Conservation (phyloP, 2,329 filamentous ascomycete genomes). For the Sordariomycetes sp. region DNA sequence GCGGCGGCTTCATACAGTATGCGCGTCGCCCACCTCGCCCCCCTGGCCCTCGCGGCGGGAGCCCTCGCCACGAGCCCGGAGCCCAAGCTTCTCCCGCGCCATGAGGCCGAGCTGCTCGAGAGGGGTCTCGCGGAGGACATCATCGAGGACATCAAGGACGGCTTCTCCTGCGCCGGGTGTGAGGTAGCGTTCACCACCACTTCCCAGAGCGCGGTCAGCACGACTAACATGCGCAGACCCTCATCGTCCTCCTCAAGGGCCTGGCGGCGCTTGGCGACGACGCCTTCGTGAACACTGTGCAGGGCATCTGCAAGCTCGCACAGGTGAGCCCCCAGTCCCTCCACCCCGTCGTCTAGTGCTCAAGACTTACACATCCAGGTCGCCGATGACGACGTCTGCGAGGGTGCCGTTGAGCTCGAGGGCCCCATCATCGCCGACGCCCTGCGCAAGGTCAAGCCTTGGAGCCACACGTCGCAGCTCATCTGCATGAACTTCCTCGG, state of each 20-base stretch:
- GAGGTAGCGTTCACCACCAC: slow-evolving; percentile 10
- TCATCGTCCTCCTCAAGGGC: slow-evolving; percentile 29
- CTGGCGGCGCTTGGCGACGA: slow-evolving; percentile 29
- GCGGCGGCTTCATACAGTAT: background rate
- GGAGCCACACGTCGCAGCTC: slow-evolving; percentile 36
- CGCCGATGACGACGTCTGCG: slow-evolving; percentile 44
- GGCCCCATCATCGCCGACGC: slow-evolving; percentile 40
- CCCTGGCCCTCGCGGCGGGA: background rate
- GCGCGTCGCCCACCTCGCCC: background rate
- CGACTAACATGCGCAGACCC: slow-evolving; percentile 10
- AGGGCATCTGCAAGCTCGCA: slow-evolving; percentile 20
- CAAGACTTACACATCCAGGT: slow-evolving; percentile 18
- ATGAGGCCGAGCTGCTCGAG: background rate
- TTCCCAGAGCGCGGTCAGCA: background rate
- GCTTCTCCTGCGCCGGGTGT: slow-evolving; percentile 13
- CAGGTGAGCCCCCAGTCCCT: slow-evolving; percentile 12
- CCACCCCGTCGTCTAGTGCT: background rate
- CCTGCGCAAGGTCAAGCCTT: slow-evolving; percentile 33
- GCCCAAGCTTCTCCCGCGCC: background rate
- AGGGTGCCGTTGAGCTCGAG: slow-evolving; percentile 37
- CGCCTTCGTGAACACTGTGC: slow-evolving; percentile 21
- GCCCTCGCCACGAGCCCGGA: background rate
- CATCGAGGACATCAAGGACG: slow-evolving; percentile 14
- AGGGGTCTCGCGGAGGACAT: slow-evolving; percentile 10
- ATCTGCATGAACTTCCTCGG: slow-evolving; percentile 44